A percentile compares a stretch with the other conserved stretches of the same genome.
Evolutionary conservation across 495 filamentous ascomycete species (phyloP).

Genomic region (Thermochaetoides thermophila): DNA sequence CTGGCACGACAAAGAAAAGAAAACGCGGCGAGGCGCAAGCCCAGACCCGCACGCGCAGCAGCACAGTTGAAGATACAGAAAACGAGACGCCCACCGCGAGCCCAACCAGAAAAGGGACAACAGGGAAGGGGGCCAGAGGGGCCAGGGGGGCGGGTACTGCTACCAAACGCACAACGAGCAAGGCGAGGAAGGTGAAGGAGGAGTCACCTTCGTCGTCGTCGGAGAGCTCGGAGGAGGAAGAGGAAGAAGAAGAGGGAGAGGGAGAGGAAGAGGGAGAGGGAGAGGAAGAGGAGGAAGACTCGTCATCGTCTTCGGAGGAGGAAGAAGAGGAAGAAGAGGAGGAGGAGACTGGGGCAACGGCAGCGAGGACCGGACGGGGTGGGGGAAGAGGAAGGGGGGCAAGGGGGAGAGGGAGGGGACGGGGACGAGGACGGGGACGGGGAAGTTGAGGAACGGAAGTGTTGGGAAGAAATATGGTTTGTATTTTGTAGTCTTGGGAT

Average conservation of each 20-base stretch:
- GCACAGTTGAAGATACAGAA: conserved; percentile 43
- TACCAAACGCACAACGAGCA: conserved; percentile 26
- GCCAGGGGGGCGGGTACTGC: conserved; percentile 17
- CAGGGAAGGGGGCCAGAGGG: conserved; percentile 11
- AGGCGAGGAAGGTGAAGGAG: conserved; percentile 20
- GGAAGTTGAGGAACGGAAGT: conserved; percentile 7
- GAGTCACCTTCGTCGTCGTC: conserved; percentile 54
- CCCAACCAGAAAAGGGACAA: conserved; percentile 15
- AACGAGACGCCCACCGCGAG: conserved; percentile 22
- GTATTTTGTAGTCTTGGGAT: too few species aligned
- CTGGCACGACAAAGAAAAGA: conserved; percentile 30
- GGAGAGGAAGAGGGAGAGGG: conserved; percentile 25
- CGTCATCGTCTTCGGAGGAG: conserved; percentile 11
- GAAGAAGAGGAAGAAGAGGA: conserved; percentile 11
- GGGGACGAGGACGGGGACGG: conserved; percentile 18
- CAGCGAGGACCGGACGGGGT: neutral
- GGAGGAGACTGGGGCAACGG: conserved; percentile 2
- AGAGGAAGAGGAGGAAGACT: conserved; percentile 16
- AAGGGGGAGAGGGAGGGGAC: conserved; percentile 1
- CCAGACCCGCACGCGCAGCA: conserved; percentile 28
- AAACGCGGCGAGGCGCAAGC: conserved; percentile 24
- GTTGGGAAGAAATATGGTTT: neutral
- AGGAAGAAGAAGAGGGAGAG: conserved; percentile 40
- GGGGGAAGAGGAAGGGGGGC: conserved; percentile 3
- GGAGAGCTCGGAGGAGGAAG: conserved; percentile 50